These are phyloP conservation scores for Rhizopus arrhizus DNA, from an alignment of 371 early-diverging fungal genomes.

Conservation along the genomic window DNA sequence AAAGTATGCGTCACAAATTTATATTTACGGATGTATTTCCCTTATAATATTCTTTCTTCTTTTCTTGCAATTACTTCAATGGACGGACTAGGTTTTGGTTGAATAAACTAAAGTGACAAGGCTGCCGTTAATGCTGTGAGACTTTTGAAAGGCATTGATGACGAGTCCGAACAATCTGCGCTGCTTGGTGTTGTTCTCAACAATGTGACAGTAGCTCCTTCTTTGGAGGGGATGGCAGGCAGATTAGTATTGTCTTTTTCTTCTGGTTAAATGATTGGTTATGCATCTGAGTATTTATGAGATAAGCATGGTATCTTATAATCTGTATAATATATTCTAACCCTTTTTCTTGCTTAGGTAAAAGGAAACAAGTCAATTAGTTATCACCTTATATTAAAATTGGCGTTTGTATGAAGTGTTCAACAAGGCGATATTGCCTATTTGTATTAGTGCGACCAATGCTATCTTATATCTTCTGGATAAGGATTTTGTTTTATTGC, in stretches of 20 bases:
- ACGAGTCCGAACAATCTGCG: slow-evolving; percentile 20
- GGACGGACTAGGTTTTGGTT: slow-evolving; percentile 23
- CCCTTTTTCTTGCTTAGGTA: slow-evolving; percentile 8
- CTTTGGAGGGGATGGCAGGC: slow-evolving; percentile 23
- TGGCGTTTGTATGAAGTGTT: slow-evolving; percentile 16
- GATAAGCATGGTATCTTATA: slow-evolving; percentile 16
- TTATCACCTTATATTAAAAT: slow-evolving; percentile 18
- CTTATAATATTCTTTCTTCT: slow-evolving; percentile 6
- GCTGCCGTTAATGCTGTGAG: slow-evolving; percentile 22
- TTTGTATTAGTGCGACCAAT: slow-evolving; percentile 16
- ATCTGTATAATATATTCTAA: slow-evolving; percentile 15
- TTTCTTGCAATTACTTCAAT: slow-evolving; percentile 18
- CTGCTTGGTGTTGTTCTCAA: slow-evolving; percentile 22
- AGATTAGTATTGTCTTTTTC: slow-evolving; percentile 23
- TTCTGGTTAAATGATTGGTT: slow-evolving; percentile 18
- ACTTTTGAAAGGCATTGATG: slow-evolving; percentile 23
- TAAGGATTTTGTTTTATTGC: slow-evolving; percentile 10
- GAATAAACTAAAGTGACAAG: slow-evolving; percentile 17
- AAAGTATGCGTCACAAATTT: slow-evolving; percentile 9
- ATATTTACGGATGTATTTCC: slow-evolving; percentile 7
- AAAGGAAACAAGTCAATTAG: slow-evolving; percentile 16
- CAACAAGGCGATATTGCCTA: slow-evolving; percentile 11
- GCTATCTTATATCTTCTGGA: slow-evolving; percentile 12
- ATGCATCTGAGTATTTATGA: slow-evolving; percentile 17
- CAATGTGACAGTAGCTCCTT: slow-evolving; percentile 22